These are phyloP conservation scores for Candolleomyces eurysporus DNA, from an alignment of 768 basidiomycete species.

Conservation along the genomic window DNA sequence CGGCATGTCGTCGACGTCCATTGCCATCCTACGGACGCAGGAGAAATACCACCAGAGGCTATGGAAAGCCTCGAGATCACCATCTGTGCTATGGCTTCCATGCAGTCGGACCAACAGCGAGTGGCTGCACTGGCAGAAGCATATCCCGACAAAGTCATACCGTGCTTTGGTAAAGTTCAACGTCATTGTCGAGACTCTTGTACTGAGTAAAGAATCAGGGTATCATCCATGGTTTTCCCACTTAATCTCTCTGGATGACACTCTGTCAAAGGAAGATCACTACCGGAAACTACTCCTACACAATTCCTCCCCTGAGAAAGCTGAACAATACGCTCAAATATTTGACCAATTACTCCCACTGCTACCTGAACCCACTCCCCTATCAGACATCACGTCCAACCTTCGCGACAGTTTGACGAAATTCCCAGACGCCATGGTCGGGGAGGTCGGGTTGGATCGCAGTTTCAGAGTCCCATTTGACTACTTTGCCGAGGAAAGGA, in stretches of 20 bases:
- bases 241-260: conserved; percentile 53
- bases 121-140: conserved; percentile 63
- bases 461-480: conserved; percentile 70
- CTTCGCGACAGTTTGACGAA: conserved; percentile 58
- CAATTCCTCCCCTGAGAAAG: conserved; percentile 15
- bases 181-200: not conserved
- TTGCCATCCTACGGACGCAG: conserved; percentile 88
- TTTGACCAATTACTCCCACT: conserved; percentile 58
- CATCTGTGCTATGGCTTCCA: conserved; percentile 82
- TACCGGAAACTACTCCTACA: conserved; percentile 68
- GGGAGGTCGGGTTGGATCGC: conserved; percentile 92
- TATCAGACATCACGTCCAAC: conserved; percentile 56
- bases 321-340: conserved; percentile 29
- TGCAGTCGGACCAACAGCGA: conserved; percentile 61
- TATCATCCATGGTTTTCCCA: conserved; percentile 96
- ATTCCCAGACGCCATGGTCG: conserved; percentile 77
- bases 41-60: conserved; percentile 37
- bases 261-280: conserved; percentile 62
- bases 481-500: conserved; percentile 45
- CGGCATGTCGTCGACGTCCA: conserved; percentile 82
- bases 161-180: conserved; percentile 76
- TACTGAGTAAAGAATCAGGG: conserved; percentile 41
- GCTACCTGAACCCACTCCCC: conserved; percentile 71
- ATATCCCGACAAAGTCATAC: conserved; percentile 69
- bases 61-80: conserved; percentile 61